Base-by-base conservation (phyloP, 31 red algal species). In the Endocladia muricata region DNA sequence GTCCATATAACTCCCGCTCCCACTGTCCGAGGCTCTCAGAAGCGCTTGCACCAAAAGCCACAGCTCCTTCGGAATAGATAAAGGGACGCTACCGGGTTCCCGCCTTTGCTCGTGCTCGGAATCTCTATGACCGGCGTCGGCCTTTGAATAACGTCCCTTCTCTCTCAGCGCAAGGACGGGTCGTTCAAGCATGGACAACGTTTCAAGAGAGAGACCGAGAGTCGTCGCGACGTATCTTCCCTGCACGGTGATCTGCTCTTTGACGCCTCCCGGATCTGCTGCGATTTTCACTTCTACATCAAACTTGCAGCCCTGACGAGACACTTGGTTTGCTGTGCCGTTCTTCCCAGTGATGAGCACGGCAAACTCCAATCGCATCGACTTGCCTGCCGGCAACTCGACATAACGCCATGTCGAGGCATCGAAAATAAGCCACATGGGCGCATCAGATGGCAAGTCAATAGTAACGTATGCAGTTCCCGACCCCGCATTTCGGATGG, bases 31-130 rank as follows among this genome's bases (percentile, higher is more conserved):
- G 0, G 64, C 66, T 17, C 60, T 74, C 15, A 81, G 47, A 41
- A 95, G 61, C 32, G 80, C 85, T 33, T 90, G 70, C 51, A 83
- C 79, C 39, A 90, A 60, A 19, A 79, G 76, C 92, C 92, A 95
- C 25, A 95, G 41, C 71, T 95, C 85, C 49, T 88, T 88, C 37
- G 86, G 77, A 25, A 90, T 48, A 1, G 64, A 30, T 39, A 37
- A 55, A 4, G 84, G 74, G 38, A 74, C 41, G 7, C 40, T 39
- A 21, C 61, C 73, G 36, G 66, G 62, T 55, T 86, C 72, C 47
- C 61, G 30, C 71, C 38, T 49, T 56, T 55, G 28, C 3, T 57
- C n/a, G 72, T 22, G 41, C 30, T 78, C 31, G 43, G 56, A 33
- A n/a, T n/a, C n/a, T n/a, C n/a, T n/a, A n/a, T n/a, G n/a, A n/a